phyloP scores from a whole-genome alignment of 2,329 filamentous ascomycete species.

The Hypoxylon sp. region DNA sequence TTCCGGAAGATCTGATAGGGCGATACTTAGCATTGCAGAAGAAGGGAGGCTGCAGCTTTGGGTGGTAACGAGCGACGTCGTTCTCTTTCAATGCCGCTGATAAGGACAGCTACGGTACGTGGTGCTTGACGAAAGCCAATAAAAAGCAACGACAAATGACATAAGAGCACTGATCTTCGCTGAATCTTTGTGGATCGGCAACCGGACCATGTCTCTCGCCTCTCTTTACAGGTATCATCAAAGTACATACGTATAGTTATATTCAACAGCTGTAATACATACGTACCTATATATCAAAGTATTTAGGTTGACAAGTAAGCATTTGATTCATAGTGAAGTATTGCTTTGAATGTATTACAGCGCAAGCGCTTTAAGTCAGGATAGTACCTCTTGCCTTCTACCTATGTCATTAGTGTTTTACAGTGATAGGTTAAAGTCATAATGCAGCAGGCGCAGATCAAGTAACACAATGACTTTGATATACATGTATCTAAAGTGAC shows the following conservation, averaged over 20 bases:
- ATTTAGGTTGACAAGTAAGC: slow-evolving; percentile 5
- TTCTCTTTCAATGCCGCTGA: slow-evolving; percentile 22
- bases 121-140: not conserved
- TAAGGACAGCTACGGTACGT: slow-evolving; percentile 32
- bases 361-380: not conserved
- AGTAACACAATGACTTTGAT: not conserved
- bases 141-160: not conserved
- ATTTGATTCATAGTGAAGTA: no score
- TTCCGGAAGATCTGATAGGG: slow-evolving; percentile 30
- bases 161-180: not conserved
- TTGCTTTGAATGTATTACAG: not conserved
- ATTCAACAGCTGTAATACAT: not conserved
- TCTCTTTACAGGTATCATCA: not conserved
- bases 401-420: no score
- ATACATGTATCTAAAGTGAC: not conserved
- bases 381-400: not conserved
- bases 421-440: not conserved
- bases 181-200: slow-evolving; percentile 2
- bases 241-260: not conserved
- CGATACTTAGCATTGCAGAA: slow-evolving; percentile 1
- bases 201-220: not conserved
- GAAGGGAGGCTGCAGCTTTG: slow-evolving; percentile 26
- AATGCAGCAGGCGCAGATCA: not conserved
- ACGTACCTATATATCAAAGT: not conserved
- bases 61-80: slow-evolving; percentile 14